Conservation (phyloP, 176 grass and related monocot genomes). For the Oryza meyeriana region DNA sequence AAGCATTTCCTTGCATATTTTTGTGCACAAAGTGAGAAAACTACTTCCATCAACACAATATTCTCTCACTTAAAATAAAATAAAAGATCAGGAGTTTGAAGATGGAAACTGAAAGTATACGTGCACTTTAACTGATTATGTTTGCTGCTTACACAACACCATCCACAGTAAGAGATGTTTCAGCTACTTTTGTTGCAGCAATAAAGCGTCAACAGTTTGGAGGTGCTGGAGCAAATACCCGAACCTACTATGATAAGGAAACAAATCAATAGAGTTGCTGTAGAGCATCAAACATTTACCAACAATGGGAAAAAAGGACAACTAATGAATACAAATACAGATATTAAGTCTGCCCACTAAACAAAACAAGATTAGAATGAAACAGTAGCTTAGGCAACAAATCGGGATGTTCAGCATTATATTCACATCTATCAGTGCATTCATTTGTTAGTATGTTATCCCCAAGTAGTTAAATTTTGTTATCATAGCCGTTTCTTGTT, state of each 20-base stretch:
- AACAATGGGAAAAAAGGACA: neutral
- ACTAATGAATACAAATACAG: neutral
- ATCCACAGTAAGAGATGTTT: constrained; percentile 98
- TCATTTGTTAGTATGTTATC: neutral
- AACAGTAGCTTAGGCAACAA: neutral
- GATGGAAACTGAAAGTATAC: constrained; percentile 29
- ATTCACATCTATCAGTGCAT: neutral
- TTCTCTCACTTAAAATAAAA: constrained; percentile 19
- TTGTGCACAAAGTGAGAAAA: neutral
- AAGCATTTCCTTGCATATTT: neutral
- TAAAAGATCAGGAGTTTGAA: neutral
- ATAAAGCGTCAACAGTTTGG: constrained; percentile 89
- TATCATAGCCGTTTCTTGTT: neutral
- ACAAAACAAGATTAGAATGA: neutral
- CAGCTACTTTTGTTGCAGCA: constrained; percentile 98
- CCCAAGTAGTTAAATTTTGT: neutral
- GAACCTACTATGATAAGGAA: constrained; percentile 46
- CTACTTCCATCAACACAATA: constrained; percentile 6
- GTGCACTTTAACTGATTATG: constrained; percentile 40
- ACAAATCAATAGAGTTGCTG: constrained; percentile 22
- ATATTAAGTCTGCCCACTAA: neutral
- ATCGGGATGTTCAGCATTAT: neutral
- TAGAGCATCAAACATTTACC: constrained; percentile 14
- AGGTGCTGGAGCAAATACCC: constrained; percentile 81
- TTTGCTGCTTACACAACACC: constrained; percentile 92